phyloP scores from a whole-genome alignment of 2,329 filamentous ascomycete genomes.

The Graphilbum ipis-grandicollis region DNA sequence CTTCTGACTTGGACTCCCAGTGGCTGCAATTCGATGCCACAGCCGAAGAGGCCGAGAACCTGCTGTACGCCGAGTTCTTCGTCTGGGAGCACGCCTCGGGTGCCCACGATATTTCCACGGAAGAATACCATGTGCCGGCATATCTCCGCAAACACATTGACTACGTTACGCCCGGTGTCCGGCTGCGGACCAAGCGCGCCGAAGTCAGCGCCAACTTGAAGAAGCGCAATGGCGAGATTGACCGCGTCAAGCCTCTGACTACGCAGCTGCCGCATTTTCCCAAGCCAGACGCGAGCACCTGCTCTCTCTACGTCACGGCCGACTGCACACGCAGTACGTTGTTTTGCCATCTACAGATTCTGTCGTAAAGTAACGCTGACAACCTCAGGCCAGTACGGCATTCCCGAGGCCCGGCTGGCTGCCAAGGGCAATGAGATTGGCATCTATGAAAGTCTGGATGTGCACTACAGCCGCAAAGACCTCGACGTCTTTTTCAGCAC shows the following conservation, averaged over 20 bases:
- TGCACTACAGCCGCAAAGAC: conserved; percentile 10
- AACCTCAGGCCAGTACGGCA: conserved; percentile 8
- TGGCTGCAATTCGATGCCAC: conserved; percentile 11
- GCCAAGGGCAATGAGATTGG: conserved; percentile 8
- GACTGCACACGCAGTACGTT: conserved; percentile 7
- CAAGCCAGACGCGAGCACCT: conserved; percentile 4
- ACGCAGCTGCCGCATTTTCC: conserved; percentile 5
- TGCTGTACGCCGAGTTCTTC: conserved; percentile 4
- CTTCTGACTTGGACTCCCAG: no score
- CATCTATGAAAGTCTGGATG: conserved; percentile 9
- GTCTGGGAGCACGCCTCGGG: conserved; percentile 3
- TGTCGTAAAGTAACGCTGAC: background rate
- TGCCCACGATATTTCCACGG: conserved; percentile 2
- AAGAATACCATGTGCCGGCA: conserved; percentile 23
- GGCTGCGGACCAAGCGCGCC: conserved; percentile 14
- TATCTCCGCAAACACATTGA: conserved; percentile 29
- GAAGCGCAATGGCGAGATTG: conserved; percentile 1
- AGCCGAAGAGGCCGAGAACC: conserved; percentile 8
- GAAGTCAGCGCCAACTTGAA: background rate
- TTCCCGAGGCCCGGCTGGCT: conserved; percentile 6
- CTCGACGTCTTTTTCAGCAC: conserved; percentile 10
- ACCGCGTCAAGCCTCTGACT: conserved; percentile 1
- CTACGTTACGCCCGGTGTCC: conserved; percentile 36
- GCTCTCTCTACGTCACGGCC: conserved; percentile 4
- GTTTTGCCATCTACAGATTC: no score